A percentile compares a stretch with the other conserved stretches of the same genome.
phyloP scores from a whole-genome alignment of 805 yeast species.

The Priceomyces carsonii region DNA sequence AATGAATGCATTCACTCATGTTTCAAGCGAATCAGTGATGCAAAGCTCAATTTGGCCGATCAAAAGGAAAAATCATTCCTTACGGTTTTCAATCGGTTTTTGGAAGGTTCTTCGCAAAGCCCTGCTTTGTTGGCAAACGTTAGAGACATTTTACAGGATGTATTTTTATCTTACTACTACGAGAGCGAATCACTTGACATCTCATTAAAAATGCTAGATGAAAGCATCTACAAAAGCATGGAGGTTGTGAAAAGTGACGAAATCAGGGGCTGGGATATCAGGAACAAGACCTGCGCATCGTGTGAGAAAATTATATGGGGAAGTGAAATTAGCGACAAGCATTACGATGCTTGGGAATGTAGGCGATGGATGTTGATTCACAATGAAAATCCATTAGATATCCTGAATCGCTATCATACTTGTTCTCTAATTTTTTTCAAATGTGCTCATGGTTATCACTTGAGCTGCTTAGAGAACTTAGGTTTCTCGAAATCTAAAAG shows the following conservation, averaged over 20 bases:
- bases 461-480: constrained; percentile 52
- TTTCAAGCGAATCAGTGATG: constrained; percentile 33
- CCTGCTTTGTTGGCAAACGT: constrained; percentile 61
- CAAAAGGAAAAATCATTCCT: constrained; percentile 44
- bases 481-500: constrained; percentile 16
- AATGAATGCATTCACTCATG: constrained; percentile 32
- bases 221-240: constrained; percentile 53
- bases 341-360: constrained; percentile 61
- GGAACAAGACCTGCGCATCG: constrained; percentile 61
- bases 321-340: constrained; percentile 47
- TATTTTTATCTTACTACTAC: constrained; percentile 62
- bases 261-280: constrained; percentile 59
- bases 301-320: constrained; percentile 83
- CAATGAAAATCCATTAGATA: constrained; percentile 6
- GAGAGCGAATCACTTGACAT: constrained; percentile 58
- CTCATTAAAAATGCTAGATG: constrained; percentile 55
- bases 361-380: constrained; percentile 16
- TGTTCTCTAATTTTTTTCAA: constrained; percentile 53
- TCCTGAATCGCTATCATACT: constrained; percentile 13
- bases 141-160: constrained; percentile 58
- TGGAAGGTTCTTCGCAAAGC: constrained; percentile 47
- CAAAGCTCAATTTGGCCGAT: constrained; percentile 19
- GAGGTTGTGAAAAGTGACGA: constrained; percentile 41
- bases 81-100: constrained; percentile 53
- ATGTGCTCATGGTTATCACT: constrained; percentile 69